Evolutionary conservation across 164 flowering plant genomes (phyloP).

Genomic region (Protea cynaroides): DNA sequence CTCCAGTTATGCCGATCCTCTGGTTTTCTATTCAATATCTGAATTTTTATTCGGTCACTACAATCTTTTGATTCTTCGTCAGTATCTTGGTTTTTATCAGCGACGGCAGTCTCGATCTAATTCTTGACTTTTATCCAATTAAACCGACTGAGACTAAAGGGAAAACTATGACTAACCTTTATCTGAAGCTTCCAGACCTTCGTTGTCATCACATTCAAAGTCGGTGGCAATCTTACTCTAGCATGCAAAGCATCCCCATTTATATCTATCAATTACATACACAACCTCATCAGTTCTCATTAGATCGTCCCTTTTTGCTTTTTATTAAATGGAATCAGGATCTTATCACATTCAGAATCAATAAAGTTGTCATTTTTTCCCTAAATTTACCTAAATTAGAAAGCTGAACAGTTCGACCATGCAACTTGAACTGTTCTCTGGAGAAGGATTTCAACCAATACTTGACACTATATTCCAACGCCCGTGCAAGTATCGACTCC

Average conservation of each 20-base stretch:
- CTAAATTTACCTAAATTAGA: slow-evolving; percentile 65
- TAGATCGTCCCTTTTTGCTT: background rate
- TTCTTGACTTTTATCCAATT: too few species aligned
- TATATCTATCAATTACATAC: slow-evolving; percentile 46
- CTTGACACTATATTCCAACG: slow-evolving; percentile 92
- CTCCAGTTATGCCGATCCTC: too few species aligned
- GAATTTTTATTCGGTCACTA: too few species aligned
- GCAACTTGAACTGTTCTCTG: slow-evolving; percentile 93
- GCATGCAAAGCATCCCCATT: slow-evolving; percentile 95
- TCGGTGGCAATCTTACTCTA: slow-evolving; percentile 85
- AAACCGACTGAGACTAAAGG: background rate
- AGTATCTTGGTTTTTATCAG: too few species aligned
- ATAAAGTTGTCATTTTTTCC: background rate
- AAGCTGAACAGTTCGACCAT: slow-evolving; percentile 83
- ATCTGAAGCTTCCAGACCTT: slow-evolving; percentile 85
- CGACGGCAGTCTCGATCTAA: too few species aligned
- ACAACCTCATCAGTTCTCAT: background rate
- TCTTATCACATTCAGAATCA: background rate
- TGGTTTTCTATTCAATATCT: too few species aligned
- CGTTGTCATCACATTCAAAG: slow-evolving; percentile 70
- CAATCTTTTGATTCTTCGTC: too few species aligned
- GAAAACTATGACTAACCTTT: slow-evolving; percentile 38
- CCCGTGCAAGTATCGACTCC: slow-evolving; percentile 90
- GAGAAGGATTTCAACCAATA: slow-evolving; percentile 94
- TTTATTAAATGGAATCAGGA: background rate